A percentile compares a stretch with the other conserved stretches of the same genome.
These are phyloP conservation scores for Neobulgaria alba DNA, from an alignment of 2,329 filamentous ascomycete genomes.

Conservation along the genomic window DNA sequence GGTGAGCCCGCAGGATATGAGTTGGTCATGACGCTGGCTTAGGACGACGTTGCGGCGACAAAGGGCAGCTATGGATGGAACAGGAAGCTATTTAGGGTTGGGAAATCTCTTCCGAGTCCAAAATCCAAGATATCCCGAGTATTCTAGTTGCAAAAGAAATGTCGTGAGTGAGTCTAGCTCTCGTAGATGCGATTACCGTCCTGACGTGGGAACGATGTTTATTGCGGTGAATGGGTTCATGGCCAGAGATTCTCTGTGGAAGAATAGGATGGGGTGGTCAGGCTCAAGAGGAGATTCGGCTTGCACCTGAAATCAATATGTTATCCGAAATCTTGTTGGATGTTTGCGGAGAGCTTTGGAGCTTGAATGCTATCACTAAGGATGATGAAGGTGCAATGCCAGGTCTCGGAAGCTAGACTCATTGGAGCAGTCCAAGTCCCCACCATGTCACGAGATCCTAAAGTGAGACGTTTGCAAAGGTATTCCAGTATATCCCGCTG, in stretches of 20 bases:
- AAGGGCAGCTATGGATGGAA: not conserved
- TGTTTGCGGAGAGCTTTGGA: not conserved
- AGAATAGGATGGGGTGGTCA: slow-evolving; percentile 3
- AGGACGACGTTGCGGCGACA: not conserved
- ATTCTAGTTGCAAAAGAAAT: not conserved
- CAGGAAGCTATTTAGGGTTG: not conserved
- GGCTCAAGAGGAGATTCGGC: slow-evolving; percentile 22
- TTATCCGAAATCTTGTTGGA: slow-evolving; percentile 9
- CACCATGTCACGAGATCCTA: too few species aligned
- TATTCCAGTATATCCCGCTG: too few species aligned
- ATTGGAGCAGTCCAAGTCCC: slow-evolving; percentile 2
- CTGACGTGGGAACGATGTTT: slow-evolving; percentile 13
- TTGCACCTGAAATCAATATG: slow-evolving; percentile 15
- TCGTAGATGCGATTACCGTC: slow-evolving; percentile 8
- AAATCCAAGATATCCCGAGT: not conserved
- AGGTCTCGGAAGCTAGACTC: slow-evolving; percentile 4
- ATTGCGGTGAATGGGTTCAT: slow-evolving; percentile 17
- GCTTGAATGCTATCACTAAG: slow-evolving; percentile 11
- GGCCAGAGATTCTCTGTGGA: slow-evolving; percentile 7
- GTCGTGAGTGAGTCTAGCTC: slow-evolving; percentile 6
- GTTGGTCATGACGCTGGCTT: slow-evolving; percentile 22
- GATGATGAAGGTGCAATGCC: slow-evolving; percentile 5
- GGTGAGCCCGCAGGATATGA: slow-evolving; percentile 26
- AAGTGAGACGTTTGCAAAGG: too few species aligned
- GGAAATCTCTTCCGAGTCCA: not conserved